Conservation (phyloP, 352 stramenopile genomes). For the Phytophthora meadii region DNA sequence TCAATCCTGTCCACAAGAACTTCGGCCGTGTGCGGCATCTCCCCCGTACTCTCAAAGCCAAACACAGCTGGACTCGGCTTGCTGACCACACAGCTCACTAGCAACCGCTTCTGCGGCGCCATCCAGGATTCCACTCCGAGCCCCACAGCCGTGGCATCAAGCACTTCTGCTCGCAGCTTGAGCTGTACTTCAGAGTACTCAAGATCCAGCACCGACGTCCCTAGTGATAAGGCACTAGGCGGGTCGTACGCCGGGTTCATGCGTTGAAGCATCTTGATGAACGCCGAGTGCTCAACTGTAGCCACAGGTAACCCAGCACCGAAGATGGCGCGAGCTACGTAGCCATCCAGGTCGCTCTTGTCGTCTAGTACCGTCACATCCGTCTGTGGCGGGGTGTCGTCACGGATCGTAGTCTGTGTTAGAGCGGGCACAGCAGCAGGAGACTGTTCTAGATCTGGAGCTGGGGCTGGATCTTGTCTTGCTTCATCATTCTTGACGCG, state of each 20-base stretch:
- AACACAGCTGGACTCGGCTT: constrained; percentile 59
- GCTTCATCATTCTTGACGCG: constrained; percentile 8
- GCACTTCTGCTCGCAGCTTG: constrained; percentile 61
- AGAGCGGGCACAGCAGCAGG: not conserved
- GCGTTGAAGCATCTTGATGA: constrained; percentile 70
- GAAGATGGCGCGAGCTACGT: constrained; percentile 66
- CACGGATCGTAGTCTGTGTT: constrained; percentile 26
- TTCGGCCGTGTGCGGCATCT: constrained; percentile 49
- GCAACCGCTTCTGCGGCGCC: constrained; percentile 43
- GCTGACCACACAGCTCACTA: constrained; percentile 68
- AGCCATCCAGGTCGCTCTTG: constrained; percentile 63
- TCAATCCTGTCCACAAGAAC: constrained; percentile 67
- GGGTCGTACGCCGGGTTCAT: constrained; percentile 58
- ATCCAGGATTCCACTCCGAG: constrained; percentile 66
- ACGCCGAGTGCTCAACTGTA: constrained; percentile 64
- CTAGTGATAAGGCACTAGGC: constrained; percentile 55
- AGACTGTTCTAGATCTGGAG: constrained; percentile 1
- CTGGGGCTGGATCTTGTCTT: not conserved
- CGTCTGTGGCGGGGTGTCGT: constrained; percentile 15
- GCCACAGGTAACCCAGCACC: constrained; percentile 56
- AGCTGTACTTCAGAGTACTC: constrained; percentile 71
- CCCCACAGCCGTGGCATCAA: constrained; percentile 56
- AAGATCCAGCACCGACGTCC: constrained; percentile 59
- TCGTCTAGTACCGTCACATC: constrained; percentile 45
- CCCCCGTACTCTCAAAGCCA: constrained; percentile 65